Percentiles rank a stretch among this genome's conserved stretches.
phyloP scores from a whole-genome alignment of 345 rosid species.

The Gossypium thurberi region DNA sequence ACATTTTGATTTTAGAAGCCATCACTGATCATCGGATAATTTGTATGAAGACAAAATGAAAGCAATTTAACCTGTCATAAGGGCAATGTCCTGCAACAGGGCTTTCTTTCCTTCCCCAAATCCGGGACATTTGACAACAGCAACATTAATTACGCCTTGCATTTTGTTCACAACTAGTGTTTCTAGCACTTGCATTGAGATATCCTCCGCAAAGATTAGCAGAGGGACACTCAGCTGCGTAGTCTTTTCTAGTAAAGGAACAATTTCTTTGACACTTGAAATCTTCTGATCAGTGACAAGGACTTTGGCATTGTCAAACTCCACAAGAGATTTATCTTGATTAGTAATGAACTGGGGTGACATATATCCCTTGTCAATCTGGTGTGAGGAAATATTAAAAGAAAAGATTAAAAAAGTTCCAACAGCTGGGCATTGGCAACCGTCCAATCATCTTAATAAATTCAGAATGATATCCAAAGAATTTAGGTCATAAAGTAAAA shows the following conservation, averaged over 20 bases:
- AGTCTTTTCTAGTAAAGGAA: constrained; percentile 71
- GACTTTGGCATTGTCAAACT: constrained; percentile 72
- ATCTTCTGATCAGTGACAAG: constrained; percentile 77
- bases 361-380: constrained; percentile 86
- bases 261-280: constrained; percentile 52
- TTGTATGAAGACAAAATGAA: neutral
- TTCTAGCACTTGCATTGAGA: constrained; percentile 60
- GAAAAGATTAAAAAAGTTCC: neutral
- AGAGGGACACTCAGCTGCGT: constrained; percentile 72
- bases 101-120: constrained; percentile 71
- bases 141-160: constrained; percentile 71
- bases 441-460: neutral
- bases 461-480: neutral
- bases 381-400: constrained; percentile 18
- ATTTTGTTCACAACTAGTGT: constrained; percentile 65
- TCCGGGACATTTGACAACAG: constrained; percentile 80
- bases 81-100: constrained; percentile 81
- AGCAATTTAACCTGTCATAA: constrained; percentile 56
- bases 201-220: constrained; percentile 72
- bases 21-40: neutral
- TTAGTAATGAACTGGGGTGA: constrained; percentile 78
- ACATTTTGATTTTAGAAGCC: neutral
- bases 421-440: neutral
- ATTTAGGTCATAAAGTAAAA: neutral
- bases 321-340: constrained; percentile 62